Base-by-base conservation (phyloP, 176 grass and related monocot species). In the Puccinellia tenuiflora region DNA sequence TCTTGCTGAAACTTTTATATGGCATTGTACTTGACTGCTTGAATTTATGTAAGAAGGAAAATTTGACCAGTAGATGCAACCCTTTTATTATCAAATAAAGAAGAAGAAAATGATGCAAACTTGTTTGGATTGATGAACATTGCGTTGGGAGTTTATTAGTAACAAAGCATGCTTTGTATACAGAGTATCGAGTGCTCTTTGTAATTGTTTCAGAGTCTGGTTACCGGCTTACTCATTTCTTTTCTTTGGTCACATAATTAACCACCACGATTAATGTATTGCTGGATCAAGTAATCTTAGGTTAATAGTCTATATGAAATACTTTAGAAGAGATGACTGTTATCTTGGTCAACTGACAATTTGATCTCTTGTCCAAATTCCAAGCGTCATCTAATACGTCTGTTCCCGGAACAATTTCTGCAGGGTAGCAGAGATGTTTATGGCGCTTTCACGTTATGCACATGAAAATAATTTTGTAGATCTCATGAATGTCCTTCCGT, bases 391-490 rank as follows among this genome's bases (percentile, higher is more conserved):
- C 25, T 83, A 26, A 64, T 82, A 45, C 9, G 26, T 68, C 2
- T 12, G n/a, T 47, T 63, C 33, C 46, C 38, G 1, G 57, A 80
- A 90, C 77, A 72, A 76, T 86, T 83, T 87, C 73, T 48, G 50
- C 81, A 97, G 86, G 84, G 37, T 90, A 79, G 83, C 61, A 82
- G 82, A 90, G 84, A 81, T 66, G 90, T 94, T 86, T 93, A 90
- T 83, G 92, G 94, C 77, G 88, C 89, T 38, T 97, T 85, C 0
- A 72, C 90, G 22, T 73, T 94, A 59, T 97, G 92, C 88, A 91
- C 90, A 66, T 79, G 87, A 72, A 88, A 91, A 11, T 75, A 38
- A 78, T 66, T 38, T 35, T 35, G 25, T 34, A 73, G 9, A 56
- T 57, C 17, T 33, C 17, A 2, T 77, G 55, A 34, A 7, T 79